Conservation (phyloP, 208 protist species). For the Leishmania guyanensis region DNA sequence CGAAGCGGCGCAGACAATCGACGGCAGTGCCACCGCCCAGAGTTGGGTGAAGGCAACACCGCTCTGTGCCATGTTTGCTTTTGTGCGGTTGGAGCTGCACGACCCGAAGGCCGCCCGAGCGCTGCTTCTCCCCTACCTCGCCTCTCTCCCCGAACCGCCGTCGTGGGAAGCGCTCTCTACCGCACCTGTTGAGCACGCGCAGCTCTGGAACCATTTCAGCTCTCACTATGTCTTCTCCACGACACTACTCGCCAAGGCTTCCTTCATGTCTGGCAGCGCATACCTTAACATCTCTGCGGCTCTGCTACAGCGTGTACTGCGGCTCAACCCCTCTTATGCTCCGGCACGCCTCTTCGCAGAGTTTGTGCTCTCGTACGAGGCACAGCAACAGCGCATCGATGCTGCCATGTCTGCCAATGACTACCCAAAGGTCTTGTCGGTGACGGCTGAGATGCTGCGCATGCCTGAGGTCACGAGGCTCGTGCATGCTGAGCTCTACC, state of each 20-base stretch:
- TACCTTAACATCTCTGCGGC: conserved; percentile 79
- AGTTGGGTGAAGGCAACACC: conserved; percentile 40
- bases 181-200: conserved; percentile 13
- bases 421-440: conserved; percentile 36
- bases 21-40: not conserved
- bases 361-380: conserved; percentile 71
- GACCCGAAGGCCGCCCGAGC: conserved; percentile 53
- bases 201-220: conserved; percentile 44
- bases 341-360: conserved; percentile 67
- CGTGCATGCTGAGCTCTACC: conserved; percentile 47
- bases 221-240: conserved; percentile 71
- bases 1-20: conserved; percentile 21
- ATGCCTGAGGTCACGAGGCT: conserved; percentile 53
- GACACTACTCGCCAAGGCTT: conserved; percentile 77
- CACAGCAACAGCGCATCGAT: conserved; percentile 40
- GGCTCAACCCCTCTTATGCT: conserved; percentile 47
- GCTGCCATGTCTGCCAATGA: conserved; percentile 28
- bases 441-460: conserved; percentile 45
- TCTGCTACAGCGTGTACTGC: conserved; percentile 67
- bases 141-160: conserved; percentile 51
- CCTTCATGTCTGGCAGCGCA: conserved; percentile 64
- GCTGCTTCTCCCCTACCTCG: conserved; percentile 69
- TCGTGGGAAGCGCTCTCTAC: conserved; percentile 8
- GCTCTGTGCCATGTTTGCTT: conserved; percentile 59
- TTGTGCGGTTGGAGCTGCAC: conserved; percentile 55